A percentile compares a stretch with the other conserved stretches of the same genome.
phyloP scores from a whole-genome alignment of 805 yeast genomes.

The Saturnispora saitoi region DNA sequence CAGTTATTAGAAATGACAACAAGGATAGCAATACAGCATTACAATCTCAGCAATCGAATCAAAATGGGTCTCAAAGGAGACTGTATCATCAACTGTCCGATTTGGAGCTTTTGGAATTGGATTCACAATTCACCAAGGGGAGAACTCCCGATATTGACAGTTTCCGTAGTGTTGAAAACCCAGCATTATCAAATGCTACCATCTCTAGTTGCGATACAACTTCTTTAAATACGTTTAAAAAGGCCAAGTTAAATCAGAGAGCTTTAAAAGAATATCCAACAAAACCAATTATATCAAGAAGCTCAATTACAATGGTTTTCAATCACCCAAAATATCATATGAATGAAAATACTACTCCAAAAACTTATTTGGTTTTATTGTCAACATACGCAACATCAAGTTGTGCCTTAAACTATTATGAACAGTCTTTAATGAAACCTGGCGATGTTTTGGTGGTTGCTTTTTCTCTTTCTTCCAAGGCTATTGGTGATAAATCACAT shows the following conservation, averaged over 20 bases:
- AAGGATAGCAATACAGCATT: slow-evolving; percentile 8
- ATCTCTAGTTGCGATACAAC: slow-evolving; percentile 11
- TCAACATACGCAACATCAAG: slow-evolving; percentile 63
- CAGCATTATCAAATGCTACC: slow-evolving; percentile 12
- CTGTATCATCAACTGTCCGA: slow-evolving; percentile 44
- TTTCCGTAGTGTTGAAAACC: slow-evolving; percentile 11
- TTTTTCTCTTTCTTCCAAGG: slow-evolving; percentile 20
- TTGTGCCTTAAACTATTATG: slow-evolving; percentile 63
- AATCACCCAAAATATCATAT: slow-evolving; percentile 31
- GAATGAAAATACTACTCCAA: slow-evolving; percentile 13
- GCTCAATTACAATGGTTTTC: slow-evolving; percentile 33
- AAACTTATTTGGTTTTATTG: slow-evolving; percentile 40
- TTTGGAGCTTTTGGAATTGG: slow-evolving; percentile 46
- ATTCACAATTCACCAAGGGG: slow-evolving; percentile 40
- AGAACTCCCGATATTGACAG: slow-evolving; percentile 30
- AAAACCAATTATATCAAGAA: slow-evolving; percentile 25
- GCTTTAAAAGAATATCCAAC: slow-evolving; percentile 28
- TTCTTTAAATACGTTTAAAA: slow-evolving; percentile 7
- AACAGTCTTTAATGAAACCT: slow-evolving; percentile 40
- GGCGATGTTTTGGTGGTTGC: slow-evolving; percentile 58
- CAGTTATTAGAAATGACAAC: slow-evolving; percentile 7
- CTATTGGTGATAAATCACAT: slow-evolving; percentile 14
- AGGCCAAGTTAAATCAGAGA: slow-evolving; percentile 8
- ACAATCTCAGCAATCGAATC: slow-evolving; percentile 22
- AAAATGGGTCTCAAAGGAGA: slow-evolving; percentile 20